phyloP scores from a whole-genome alignment of 129 eudicot species.

The Helichrysum umbraculigerum region DNA sequence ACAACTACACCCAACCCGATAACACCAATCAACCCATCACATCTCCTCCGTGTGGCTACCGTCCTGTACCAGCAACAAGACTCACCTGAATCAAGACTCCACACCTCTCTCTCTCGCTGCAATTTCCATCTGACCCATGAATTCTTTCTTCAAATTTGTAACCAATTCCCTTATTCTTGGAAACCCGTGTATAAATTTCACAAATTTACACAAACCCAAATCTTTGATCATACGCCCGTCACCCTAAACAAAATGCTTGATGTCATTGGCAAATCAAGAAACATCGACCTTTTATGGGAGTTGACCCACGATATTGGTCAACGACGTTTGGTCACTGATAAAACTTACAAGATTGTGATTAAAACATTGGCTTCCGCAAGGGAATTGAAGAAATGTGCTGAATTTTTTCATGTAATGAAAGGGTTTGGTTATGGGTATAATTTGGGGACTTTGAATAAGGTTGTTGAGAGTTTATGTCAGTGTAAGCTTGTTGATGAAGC shows the following conservation, averaged over 20 bases:
- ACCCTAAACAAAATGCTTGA: conserved; percentile 80
- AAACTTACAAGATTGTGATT: conserved; percentile 54
- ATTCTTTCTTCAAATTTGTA: conserved; percentile 89
- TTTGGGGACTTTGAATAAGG: conserved; percentile 58
- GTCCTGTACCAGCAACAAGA: conserved; percentile 80
- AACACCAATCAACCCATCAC: conserved; percentile 33
- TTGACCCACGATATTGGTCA: conserved; percentile 42
- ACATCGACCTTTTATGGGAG: conserved; percentile 75
- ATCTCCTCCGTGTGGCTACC: conserved; percentile 70
- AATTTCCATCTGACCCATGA: conserved; percentile 69
- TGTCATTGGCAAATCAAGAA: conserved; percentile 68
- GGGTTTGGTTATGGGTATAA: conserved; percentile 60
- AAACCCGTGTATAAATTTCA: conserved; percentile 71
- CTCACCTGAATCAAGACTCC: conserved; percentile 58
- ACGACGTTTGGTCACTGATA: conserved; percentile 41
- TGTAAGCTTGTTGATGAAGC: conserved; percentile 75
- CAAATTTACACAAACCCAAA: conserved; percentile 46
- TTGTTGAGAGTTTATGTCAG: conserved; percentile 51
- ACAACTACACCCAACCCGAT: neutral
- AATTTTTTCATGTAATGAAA: conserved; percentile 71
- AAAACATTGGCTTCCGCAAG: conserved; percentile 66
- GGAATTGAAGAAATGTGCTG: conserved; percentile 82
- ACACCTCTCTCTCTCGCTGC: conserved; percentile 41
- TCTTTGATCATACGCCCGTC: conserved; percentile 61
- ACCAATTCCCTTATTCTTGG: conserved; percentile 79